Evolutionary conservation across 495 filamentous ascomycete species (phyloP).

Genomic region (Penicillium pancosmium): DNA sequence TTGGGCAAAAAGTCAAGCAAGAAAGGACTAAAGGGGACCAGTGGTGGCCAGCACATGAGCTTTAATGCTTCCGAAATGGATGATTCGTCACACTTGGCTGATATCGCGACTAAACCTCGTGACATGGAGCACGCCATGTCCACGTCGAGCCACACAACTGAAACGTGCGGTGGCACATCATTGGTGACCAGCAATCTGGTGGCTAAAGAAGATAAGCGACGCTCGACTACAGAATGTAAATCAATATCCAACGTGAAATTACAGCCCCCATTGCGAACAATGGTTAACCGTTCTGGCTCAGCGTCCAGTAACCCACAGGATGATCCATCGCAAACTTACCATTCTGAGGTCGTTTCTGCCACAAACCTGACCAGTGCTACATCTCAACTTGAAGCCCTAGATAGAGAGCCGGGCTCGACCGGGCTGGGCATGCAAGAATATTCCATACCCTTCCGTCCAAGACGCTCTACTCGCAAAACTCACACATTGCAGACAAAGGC

Average conservation of each 20-base stretch:
- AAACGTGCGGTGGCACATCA: neutral
- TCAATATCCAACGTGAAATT: neutral
- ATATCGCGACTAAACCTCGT: conserved; percentile 7
- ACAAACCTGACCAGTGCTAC: neutral
- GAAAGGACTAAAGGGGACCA: neutral
- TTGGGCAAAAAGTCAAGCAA: neutral
- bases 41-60: no score
- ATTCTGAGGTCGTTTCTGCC: neutral
- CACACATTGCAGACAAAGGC: conserved; percentile 14
- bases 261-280: neutral
- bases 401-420: neutral
- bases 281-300: neutral
- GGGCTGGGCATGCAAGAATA: conserved; percentile 19
- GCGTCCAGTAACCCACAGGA: neutral
- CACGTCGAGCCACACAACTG: neutral
- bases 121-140: conserved; percentile 17
- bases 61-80: neutral
- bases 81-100: conserved; percentile 6
- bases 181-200: neutral
- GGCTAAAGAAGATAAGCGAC: neutral
- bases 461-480: conserved; percentile 13
- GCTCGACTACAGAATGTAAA: neutral
- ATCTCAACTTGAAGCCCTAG: neutral
- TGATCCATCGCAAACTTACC: neutral
- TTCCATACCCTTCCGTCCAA: conserved; percentile 14